Conservation (phyloP, 106 monocot genomes). For the Ottelia alismoides region DNA sequence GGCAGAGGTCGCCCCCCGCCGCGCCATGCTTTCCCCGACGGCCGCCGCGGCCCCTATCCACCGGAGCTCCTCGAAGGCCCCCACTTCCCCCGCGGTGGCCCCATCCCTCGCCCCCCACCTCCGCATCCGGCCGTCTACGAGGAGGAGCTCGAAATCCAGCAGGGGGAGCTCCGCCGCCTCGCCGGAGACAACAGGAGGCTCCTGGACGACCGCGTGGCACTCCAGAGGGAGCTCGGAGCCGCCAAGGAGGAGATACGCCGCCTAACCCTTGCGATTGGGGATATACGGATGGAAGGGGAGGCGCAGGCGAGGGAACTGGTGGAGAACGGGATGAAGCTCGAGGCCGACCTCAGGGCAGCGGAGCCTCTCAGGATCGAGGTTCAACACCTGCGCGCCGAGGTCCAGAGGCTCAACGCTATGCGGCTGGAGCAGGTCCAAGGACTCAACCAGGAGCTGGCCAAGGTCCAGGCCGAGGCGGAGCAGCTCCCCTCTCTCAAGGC, state of each 20-base stretch:
- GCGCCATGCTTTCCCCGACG: slow-evolving; percentile 10
- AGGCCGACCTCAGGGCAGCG: slow-evolving; percentile 13
- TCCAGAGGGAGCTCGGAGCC: slow-evolving; percentile 8
- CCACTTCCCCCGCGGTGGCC: not conserved
- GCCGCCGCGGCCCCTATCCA: slow-evolving; percentile 4
- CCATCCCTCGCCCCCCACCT: not conserved
- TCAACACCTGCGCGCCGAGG: slow-evolving; percentile 11
- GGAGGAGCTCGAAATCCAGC: slow-evolving; percentile 20
- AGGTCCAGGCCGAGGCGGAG: slow-evolving; percentile 40
- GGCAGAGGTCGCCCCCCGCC: slow-evolving; percentile 6
- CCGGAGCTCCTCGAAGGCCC: slow-evolving; percentile 8
- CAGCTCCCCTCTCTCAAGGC: slow-evolving; percentile 30
- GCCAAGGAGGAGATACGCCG: slow-evolving; percentile 19
- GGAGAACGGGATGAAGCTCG: slow-evolving; percentile 21
- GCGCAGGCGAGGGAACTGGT: slow-evolving; percentile 11
- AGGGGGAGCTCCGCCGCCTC: slow-evolving; percentile 15
- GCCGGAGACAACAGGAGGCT: slow-evolving; percentile 12
- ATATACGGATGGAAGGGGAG: slow-evolving; percentile 12
- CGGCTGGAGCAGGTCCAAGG: slow-evolving; percentile 56
- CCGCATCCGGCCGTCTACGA: slow-evolving; percentile 17
- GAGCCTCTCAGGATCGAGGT: slow-evolving; percentile 17
- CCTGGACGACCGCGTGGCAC: slow-evolving; percentile 4
- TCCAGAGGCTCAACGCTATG: slow-evolving; percentile 24
- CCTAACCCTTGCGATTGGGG: not conserved
- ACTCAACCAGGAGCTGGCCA: slow-evolving; percentile 48